phyloP scores from a whole-genome alignment of 495 filamentous ascomycete genomes.

The Penicillium coffeae region DNA sequence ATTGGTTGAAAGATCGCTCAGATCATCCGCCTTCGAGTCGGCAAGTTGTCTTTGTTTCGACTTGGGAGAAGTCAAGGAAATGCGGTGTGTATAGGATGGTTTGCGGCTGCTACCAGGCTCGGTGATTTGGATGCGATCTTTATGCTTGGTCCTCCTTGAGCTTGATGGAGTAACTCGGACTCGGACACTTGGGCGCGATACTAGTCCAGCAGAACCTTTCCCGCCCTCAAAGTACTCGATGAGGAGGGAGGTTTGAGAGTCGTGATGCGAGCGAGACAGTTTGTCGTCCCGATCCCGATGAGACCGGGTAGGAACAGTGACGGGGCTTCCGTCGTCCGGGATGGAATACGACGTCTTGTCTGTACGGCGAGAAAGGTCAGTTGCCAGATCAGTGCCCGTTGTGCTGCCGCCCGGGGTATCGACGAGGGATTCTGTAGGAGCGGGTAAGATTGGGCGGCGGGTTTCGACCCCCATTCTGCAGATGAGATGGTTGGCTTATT shows the following conservation, averaged over 20 bases:
- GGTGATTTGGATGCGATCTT: constrained; percentile 79
- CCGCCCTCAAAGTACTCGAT: constrained; percentile 98
- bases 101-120: constrained; percentile 63
- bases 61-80: constrained; percentile 51
- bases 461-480: constrained; percentile 69
- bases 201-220: constrained; percentile 56
- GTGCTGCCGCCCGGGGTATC: constrained; percentile 55
- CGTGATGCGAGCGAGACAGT: constrained; percentile 46
- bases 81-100: constrained; percentile 63
- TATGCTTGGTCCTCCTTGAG: constrained; percentile 50
- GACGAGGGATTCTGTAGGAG: constrained; percentile 75
- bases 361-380: constrained; percentile 71
- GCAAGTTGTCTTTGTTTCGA: constrained; percentile 43
- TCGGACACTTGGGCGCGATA: constrained; percentile 82
- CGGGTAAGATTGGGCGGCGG: constrained; percentile 66
- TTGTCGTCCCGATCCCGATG: constrained; percentile 51
- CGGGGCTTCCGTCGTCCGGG: constrained; percentile 89
- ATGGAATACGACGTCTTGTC: constrained; percentile 84
- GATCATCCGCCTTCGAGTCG: constrained; percentile 48
- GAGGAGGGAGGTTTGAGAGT: constrained; percentile 86
- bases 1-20: constrained; percentile 59
- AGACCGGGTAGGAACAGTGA: constrained; percentile 76
- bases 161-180: constrained; percentile 88
- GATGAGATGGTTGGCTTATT: constrained; percentile 4
- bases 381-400: constrained; percentile 69